Evolutionary conservation across 2,329 filamentous ascomycete species (phyloP).

Genomic region (Cercospora berteroae): DNA sequence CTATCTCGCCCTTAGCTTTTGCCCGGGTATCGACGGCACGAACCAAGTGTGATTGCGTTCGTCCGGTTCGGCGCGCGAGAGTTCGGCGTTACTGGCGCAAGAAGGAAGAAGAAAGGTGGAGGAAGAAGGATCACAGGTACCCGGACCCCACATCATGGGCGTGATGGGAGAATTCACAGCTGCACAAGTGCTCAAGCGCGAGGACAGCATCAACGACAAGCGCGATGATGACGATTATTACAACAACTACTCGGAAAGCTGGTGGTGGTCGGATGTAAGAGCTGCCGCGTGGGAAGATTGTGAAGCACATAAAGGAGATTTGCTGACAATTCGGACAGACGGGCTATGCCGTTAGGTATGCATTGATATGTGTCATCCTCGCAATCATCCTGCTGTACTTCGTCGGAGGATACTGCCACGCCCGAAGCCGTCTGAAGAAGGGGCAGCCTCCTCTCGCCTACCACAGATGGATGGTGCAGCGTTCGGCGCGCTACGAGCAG

Average conservation of each 20-base stretch:
- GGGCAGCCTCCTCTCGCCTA: conserved; percentile 66
- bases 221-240: conserved; percentile 1
- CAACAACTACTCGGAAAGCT: neutral
- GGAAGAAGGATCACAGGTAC: neutral
- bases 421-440: conserved; percentile 62
- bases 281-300: neutral
- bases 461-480: conserved; percentile 53
- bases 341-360: conserved; percentile 65
- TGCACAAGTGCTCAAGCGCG: neutral
- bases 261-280: conserved; percentile 16
- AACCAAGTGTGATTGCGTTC: neutral
- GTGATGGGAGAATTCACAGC: neutral
- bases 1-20: neutral
- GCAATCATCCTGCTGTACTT: conserved; percentile 60
- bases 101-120: neutral
- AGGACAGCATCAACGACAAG: neutral
- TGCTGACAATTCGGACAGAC: conserved; percentile 21
- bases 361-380: conserved; percentile 63
- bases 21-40: neutral
- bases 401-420: conserved; percentile 68
- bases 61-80: neutral
- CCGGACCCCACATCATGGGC: neutral
- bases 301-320: neutral
- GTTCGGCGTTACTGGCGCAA: neutral
- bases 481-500: conserved; percentile 19